phyloP scores from a whole-genome alignment of 306 rosid species.

The Trichosanthes truncata region DNA sequence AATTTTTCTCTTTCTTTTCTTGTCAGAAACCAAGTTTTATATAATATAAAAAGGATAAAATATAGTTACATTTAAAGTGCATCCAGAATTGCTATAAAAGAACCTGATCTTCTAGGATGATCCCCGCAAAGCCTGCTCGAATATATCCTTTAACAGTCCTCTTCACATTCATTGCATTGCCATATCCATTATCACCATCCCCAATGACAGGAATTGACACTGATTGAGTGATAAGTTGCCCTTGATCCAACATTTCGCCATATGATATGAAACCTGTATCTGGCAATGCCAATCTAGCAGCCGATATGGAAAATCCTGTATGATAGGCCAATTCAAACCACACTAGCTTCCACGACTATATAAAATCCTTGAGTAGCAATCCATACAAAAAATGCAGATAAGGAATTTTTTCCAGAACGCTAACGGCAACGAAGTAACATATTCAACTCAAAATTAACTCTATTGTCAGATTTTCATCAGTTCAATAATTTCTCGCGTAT shows the following conservation, averaged over 20 bases:
- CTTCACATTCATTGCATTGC: conserved; percentile 83
- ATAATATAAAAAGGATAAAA: background rate
- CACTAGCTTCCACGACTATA: background rate
- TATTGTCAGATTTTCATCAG: background rate
- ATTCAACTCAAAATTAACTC: background rate
- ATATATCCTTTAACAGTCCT: conserved; percentile 77
- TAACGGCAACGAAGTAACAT: background rate
- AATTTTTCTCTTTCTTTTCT: background rate
- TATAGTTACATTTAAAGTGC: background rate
- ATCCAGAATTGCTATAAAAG: background rate
- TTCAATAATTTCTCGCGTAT: background rate
- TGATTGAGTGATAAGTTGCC: conserved; percentile 52
- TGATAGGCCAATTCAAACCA: conserved; percentile 3
- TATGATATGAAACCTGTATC: conserved; percentile 76
- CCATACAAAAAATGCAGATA: background rate
- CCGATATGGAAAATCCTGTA: conserved; percentile 71
- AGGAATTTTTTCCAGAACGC: background rate
- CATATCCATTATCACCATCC: conserved; percentile 87
- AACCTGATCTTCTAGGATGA: conserved; percentile 88
- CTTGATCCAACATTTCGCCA: conserved; percentile 80
- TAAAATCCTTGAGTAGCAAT: background rate
- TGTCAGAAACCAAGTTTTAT: background rate
- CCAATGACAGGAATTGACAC: conserved; percentile 78
- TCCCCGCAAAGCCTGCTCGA: conserved; percentile 74
- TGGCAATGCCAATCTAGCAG: conserved; percentile 71